Base-by-base conservation (phyloP, 495 filamentous ascomycete genomes). In the Xylaria venustula region DNA sequence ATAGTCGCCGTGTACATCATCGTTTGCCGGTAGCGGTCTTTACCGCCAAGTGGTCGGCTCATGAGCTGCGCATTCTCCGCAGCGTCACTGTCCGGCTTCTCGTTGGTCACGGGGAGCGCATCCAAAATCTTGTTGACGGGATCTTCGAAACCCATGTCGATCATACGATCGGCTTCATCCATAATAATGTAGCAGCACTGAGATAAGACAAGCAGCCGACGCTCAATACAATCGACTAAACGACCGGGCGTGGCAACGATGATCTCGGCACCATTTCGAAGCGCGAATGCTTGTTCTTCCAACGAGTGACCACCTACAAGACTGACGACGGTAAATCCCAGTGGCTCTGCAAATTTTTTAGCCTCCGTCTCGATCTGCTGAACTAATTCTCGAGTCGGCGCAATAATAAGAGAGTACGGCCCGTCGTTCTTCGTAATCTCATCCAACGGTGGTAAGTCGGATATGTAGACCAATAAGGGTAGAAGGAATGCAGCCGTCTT, bases 1-100 rank as follows among this genome's bases (percentile, higher is more conserved):
- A 99, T 99, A 26, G 94, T 99, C 11, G 94, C 94, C 58, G 95
- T 99, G 84, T 98, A 99, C 94, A 99, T 99, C 94, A 99, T 99
- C 2, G 94, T 99, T 74, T 99, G 95, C 54, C 94, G 79, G 75
- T 98, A 99, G 15, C 90, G 84, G 70, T 96, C 90, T 69, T 91
- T 90, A 30, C 90, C 88, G 40, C 89, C 88, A 2, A 95, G 75
- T 58, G 91, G 90, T 42, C 86, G 86, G 58, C 83, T 89, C 95
- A 98, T 98, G 4, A 87, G 84, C 47, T 82, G 75, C 0, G 92
- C 82, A 72, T 98, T 84, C 73, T 98, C 94, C 28, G 95, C 94
- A 64, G 93, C 93, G 36, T 98, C 94, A 0, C 87, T 90, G 68
- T 98, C 94, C 0, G 94, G 94, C 76, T 98, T 98, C 76, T 97